Conservation (phyloP, 176 grass and related monocot species). For the Puccinellia tenuiflora region DNA sequence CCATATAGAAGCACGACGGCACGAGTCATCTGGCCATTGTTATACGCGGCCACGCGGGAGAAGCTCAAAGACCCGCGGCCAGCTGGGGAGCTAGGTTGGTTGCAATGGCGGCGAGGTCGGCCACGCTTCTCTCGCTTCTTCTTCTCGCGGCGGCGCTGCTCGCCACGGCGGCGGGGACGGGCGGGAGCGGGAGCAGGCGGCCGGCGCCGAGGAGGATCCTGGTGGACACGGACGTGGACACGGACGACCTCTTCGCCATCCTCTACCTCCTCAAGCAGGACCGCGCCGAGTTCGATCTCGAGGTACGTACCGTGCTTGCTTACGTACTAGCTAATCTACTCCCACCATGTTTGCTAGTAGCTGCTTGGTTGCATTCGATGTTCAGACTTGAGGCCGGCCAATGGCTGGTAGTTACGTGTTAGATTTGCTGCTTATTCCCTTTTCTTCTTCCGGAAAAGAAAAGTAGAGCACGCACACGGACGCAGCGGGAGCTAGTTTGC, state of each 20-base stretch:
- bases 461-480: not conserved
- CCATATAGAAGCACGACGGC: not conserved
- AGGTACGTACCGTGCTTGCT: constrained; percentile 41
- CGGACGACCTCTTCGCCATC: constrained; percentile 58
- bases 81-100: not conserved
- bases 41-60: too few relatives aligned
- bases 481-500: not conserved
- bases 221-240: constrained; percentile 62
- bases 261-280: constrained; percentile 68
- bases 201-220: constrained; percentile 42
- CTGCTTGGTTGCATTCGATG: not conserved
- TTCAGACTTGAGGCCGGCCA: too few relatives aligned
- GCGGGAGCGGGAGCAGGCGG: not conserved
- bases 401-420: not conserved
- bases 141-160: not conserved
- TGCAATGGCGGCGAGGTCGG: not conserved
- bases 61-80: too few relatives aligned
- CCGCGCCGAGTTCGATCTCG: constrained; percentile 56
- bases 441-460: not conserved
- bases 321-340: too few relatives aligned
- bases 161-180: not conserved
- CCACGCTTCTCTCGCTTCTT: not conserved
- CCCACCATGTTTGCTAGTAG: too few relatives aligned
- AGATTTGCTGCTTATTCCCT: not conserved
- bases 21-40: not conserved